Evolutionary conservation across 805 yeast species (phyloP), one percentile per base, ranked within the genome.

Genomic region (Candida krabiensis): DNA sequence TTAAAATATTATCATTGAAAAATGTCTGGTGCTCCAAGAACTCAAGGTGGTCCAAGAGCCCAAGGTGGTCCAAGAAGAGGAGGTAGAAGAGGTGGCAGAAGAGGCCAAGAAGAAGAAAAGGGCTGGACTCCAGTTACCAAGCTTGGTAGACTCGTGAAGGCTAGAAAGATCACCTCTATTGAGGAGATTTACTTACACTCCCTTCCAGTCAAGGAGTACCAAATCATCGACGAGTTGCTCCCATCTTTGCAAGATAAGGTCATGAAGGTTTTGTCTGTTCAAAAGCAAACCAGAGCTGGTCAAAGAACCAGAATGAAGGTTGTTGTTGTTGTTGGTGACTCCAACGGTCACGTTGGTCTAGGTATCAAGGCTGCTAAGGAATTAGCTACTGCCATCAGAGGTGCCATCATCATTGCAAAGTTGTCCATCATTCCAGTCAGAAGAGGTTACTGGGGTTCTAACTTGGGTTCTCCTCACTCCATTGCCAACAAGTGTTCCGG

Each of bases 221-320:
- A 93, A 81, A 86, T 93, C 80, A 86, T 93, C 66, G 99, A 93
- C 80, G 82, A 81, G 68, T 80, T 93, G 73, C 80, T 93, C 66
- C 99, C 99, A 71, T 83, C 77, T 67, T 84, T 93, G 70, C 83
- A 85, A 77, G 99, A 93, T 73, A 96, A 91, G 79, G 97, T 93
- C 69, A 93, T 93, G 99, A 91, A 91, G 88, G 93, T 93, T 80
- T 84, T 91, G 80, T 95, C 99, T 60, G 99, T 93, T 63, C 99
- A 93, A 80, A 93, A 93, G 85, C 99, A 93, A 80, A 93, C 99
- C 83, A 83, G 96, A 79, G 99, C 99, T 67, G 99, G 99, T 89
- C 99, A 93, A 83, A 91, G 99, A 84, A 93, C 98, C 78, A 89
- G 99, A 83, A 90, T 93, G 85, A 95, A 95, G 93, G 99, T 98